A percentile compares a stretch with the other conserved stretches of the same genome.
Evolutionary conservation across 805 yeast species (phyloP).

Genomic region (Saccharomycopsis oosterbeekiorum): DNA sequence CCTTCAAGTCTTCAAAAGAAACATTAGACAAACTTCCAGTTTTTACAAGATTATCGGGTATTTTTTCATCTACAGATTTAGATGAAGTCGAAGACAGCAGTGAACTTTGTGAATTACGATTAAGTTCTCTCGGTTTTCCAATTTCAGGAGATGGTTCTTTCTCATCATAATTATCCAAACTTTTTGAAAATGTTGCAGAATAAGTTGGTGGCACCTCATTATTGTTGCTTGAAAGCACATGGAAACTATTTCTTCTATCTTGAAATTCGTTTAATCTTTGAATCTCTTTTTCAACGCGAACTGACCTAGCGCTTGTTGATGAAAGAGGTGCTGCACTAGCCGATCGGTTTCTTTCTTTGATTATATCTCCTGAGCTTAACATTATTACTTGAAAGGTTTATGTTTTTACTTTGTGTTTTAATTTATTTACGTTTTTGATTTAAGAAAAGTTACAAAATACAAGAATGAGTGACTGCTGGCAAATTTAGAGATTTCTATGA

Average conservation of each 20-base stretch:
- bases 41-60: neutral
- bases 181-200: neutral
- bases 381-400: neutral
- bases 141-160: neutral
- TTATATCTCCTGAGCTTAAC: slow-evolving; percentile 6
- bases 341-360: slow-evolving; percentile 1
- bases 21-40: too few relatives aligned
- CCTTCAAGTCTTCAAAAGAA: neutral
- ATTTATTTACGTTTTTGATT: neutral
- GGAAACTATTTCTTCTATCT: neutral
- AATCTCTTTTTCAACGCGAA: neutral
- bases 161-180: neutral
- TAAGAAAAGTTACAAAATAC: neutral
- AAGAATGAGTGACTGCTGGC: neutral
- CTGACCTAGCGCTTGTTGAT: neutral
- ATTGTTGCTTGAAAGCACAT: neutral
- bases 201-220: neutral
- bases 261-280: neutral
- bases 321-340: neutral
- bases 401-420: neutral
- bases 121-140: neutral
- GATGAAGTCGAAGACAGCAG: neutral
- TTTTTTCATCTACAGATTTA: neutral
- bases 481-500: neutral
- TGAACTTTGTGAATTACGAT: neutral